These are phyloP conservation scores for Solanum appendiculatum DNA, from an alignment of 257 asterid species.

Conservation along the genomic window DNA sequence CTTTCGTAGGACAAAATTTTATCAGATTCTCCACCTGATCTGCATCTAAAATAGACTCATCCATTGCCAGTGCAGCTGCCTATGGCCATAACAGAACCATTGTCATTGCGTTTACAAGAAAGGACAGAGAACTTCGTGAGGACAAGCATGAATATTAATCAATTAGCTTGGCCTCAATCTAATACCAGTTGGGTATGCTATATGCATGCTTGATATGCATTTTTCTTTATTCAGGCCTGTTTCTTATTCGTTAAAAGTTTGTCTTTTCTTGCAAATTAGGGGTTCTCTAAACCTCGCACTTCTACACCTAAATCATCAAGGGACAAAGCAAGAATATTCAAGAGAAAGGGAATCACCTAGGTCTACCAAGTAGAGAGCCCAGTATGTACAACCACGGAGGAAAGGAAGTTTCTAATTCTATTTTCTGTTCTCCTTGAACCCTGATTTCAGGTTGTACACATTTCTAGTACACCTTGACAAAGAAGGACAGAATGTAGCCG, in stretches of 20 bases:
- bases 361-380: background rate
- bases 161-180: background rate
- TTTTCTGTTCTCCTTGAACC: background rate
- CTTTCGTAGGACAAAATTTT: slow-evolving; percentile 93
- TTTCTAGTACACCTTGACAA: background rate
- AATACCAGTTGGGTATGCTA: background rate
- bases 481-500: background rate
- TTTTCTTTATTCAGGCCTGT: background rate
- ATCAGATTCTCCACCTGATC: slow-evolving; percentile 98
- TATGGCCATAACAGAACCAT: slow-evolving; percentile 11
- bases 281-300: background rate
- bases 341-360: background rate
- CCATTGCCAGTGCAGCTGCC: slow-evolving; percentile 99
- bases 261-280: background rate
- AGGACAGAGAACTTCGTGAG: background rate
- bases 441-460: background rate
- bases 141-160: background rate
- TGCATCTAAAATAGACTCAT: slow-evolving; percentile 85
- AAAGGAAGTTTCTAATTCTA: background rate
- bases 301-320: background rate
- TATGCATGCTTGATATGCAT: background rate
- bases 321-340: background rate
- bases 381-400: background rate
- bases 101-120: background rate
- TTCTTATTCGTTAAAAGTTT: background rate